Conservation (phyloP, 2,329 filamentous ascomycete genomes). For the Chrysoporthe austroafricana region DNA sequence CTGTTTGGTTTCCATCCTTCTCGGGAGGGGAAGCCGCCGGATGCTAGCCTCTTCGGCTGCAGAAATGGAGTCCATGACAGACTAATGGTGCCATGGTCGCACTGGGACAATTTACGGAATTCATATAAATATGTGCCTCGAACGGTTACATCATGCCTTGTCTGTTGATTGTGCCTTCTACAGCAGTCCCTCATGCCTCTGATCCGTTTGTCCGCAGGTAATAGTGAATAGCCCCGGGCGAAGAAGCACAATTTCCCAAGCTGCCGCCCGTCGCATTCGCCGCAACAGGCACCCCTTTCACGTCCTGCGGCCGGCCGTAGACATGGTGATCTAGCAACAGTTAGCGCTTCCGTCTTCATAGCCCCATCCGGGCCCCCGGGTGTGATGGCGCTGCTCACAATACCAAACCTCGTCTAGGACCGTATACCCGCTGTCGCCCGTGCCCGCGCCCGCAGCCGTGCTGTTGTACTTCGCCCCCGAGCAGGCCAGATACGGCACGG, state of each 20-base stretch:
- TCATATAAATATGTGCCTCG: not conserved
- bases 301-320: conserved; percentile 59
- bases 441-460: conserved; percentile 59
- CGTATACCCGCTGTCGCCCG: conserved; percentile 59
- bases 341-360: not conserved
- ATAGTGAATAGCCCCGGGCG: conserved; percentile 57
- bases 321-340: conserved; percentile 55
- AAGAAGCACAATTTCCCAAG: conserved; percentile 58
- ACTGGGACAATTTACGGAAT: not conserved
- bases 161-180: not conserved
- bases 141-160: not conserved
- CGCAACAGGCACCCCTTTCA: conserved; percentile 47
- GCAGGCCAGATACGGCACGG: conserved; percentile 64
- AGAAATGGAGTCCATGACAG: not conserved
- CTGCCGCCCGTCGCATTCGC: conserved; percentile 52
- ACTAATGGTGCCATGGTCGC: not conserved
- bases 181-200: conserved; percentile 29
- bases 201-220: conserved; percentile 52
- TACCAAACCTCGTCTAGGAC: conserved; percentile 68
- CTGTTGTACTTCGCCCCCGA: conserved; percentile 62
- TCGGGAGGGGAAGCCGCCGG: not conserved
- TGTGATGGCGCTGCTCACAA: conserved; percentile 37
- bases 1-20: not conserved
- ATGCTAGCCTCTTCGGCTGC: not conserved
- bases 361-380: not conserved